Evolutionary conservation across 2,329 filamentous ascomycete species (phyloP).

Genomic region (Colletotrichum sp.): DNA sequence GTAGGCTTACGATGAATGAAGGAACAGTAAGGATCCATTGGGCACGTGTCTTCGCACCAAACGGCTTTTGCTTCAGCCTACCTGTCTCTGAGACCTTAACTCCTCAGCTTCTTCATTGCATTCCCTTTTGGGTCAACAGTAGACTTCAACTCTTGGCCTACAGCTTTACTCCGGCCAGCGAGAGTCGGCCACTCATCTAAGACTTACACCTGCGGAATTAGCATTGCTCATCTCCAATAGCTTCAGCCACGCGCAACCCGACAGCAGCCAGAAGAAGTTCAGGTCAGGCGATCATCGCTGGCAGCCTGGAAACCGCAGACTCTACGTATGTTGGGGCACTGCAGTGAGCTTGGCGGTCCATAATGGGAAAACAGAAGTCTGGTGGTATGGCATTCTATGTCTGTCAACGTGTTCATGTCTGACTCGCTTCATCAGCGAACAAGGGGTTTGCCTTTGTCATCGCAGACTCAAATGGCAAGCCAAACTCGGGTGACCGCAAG

Average conservation of each 20-base stretch:
- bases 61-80: background rate
- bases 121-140: slow-evolving; percentile 4
- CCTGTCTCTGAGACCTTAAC: background rate
- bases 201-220: background rate
- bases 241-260: background rate
- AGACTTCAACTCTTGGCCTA: background rate
- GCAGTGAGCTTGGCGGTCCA: background rate
- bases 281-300: background rate
- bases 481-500: slow-evolving; percentile 27
- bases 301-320: background rate
- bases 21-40: background rate
- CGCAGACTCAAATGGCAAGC: slow-evolving; percentile 27
- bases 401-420: background rate
- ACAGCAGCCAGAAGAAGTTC: background rate
- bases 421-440: background rate
- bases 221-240: background rate
- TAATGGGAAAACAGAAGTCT: background rate
- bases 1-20: background rate
- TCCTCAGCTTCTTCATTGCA: background rate
- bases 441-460: slow-evolving; percentile 33
- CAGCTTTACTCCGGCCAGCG: background rate
- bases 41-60: background rate
- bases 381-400: background rate
- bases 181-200: background rate
- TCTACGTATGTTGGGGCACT: background rate